Evolutionary conservation across 768 basidiomycete species (phyloP).

Genomic region (Phaeotremella fagi): DNA sequence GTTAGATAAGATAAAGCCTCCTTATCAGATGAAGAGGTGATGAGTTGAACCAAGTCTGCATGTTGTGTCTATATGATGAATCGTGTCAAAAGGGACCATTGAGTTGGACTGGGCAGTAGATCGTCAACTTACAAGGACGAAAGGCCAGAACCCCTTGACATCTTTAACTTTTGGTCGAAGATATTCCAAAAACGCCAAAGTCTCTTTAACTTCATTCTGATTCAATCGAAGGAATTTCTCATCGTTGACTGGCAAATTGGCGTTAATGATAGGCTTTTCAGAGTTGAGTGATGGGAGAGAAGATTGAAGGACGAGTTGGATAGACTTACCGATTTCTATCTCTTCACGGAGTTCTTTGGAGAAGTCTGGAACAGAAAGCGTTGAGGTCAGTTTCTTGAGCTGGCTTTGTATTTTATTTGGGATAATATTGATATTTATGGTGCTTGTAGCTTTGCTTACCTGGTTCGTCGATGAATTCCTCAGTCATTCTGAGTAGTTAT

Average conservation of each 20-base stretch:
- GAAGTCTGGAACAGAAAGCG: too few relatives aligned
- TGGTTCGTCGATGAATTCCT: too few relatives aligned
- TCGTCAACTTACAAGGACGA: slow-evolving; percentile 34
- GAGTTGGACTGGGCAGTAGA: not conserved
- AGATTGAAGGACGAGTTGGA: too few relatives aligned
- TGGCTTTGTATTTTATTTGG: too few relatives aligned
- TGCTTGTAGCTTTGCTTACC: too few relatives aligned
- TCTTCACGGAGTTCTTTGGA: too few relatives aligned
- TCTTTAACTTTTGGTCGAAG: slow-evolving; percentile 24
- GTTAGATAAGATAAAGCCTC: slow-evolving; percentile 76
- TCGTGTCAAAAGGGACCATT: not conserved
- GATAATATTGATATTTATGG: too few relatives aligned
- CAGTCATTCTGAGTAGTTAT: too few relatives aligned
- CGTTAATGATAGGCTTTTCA: too few relatives aligned
- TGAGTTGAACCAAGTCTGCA: not conserved
- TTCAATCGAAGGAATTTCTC: not conserved
- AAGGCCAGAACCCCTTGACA: slow-evolving; percentile 42
- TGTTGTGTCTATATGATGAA: not conserved
- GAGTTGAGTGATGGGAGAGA: too few relatives aligned
- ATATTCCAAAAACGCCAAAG: slow-evolving; percentile 14
- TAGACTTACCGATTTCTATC: too few relatives aligned
- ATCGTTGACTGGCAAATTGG: not conserved
- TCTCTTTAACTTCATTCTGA: slow-evolving; percentile 17
- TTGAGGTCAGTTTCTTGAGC: too few relatives aligned
- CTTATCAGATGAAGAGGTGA: slow-evolving; percentile 57